phyloP scores from a whole-genome alignment of 306 rosid species.

The Lagenaria siceraria region DNA sequence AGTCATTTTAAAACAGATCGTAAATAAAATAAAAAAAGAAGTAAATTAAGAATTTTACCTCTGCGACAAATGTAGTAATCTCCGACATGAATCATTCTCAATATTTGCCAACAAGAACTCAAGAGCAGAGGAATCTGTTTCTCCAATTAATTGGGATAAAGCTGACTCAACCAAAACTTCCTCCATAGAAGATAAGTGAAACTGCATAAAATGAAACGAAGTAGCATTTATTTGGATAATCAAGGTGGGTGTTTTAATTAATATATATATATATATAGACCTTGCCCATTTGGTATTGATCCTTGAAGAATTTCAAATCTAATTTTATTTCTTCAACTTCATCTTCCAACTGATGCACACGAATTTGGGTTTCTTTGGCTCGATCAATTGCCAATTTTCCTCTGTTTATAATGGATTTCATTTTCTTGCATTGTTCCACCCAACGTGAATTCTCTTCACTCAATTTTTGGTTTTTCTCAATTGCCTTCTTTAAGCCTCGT shows the following conservation, averaged over 20 bases:
- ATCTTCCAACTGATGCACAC: slow-evolving; percentile 40
- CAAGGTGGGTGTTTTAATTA: background rate
- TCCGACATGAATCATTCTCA: slow-evolving; percentile 34
- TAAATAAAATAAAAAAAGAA: background rate
- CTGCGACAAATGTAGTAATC: slow-evolving; percentile 47
- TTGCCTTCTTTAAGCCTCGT: slow-evolving; percentile 60
- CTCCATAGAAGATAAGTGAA: slow-evolving; percentile 32
- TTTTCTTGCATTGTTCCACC: slow-evolving; percentile 28
- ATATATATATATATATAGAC: slow-evolving; percentile 9
- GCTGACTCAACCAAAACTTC: slow-evolving; percentile 45
- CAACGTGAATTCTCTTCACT: slow-evolving; percentile 36
- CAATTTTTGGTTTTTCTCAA: slow-evolving; percentile 54
- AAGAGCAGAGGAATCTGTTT: slow-evolving; percentile 23
- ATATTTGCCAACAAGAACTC: slow-evolving; percentile 43
- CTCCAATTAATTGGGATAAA: slow-evolving; percentile 26
- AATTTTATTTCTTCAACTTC: slow-evolving; percentile 26
- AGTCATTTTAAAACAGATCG: background rate
- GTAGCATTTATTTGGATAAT: background rate
- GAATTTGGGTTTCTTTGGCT: slow-evolving; percentile 48
- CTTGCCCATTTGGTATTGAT: slow-evolving; percentile 16
- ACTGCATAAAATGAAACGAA: slow-evolving; percentile 11
- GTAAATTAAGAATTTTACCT: slow-evolving; percentile 32
- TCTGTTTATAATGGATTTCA: slow-evolving; percentile 55
- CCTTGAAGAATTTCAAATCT: slow-evolving; percentile 32
- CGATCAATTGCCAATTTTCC: slow-evolving; percentile 66